Evolutionary conservation across 2,329 filamentous ascomycete species (phyloP), one percentile per base, ranked within the genome.

Genomic region (Talaromyces sp.): DNA sequence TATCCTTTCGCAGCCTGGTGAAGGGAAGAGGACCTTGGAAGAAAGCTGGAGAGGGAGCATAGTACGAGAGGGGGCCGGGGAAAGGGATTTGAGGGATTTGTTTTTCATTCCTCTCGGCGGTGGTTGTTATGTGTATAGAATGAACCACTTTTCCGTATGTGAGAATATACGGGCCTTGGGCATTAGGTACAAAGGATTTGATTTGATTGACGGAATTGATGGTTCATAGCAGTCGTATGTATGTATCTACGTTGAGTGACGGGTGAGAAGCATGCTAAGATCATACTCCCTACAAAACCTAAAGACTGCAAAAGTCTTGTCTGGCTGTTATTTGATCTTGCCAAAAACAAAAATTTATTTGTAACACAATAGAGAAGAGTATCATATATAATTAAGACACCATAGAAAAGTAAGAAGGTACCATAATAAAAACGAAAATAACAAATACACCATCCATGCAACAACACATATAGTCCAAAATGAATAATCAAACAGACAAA

Each of bases 361-460:
- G 22, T 37, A 45, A 56, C 37, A 57, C 61, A 63, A 11, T 31
- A 63, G 61, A 63, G 61, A 63, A 57, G 54, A 59, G 61, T 45
- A 63, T 45, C 35, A 45, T 43, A 45, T 41, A 39, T 59, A 45
- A 45, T 45, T 45, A 63, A 54, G 57, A 63, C 52, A 62, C 11
- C 56, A 64, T 47, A 60, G 67, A 47, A 24, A 62, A 58, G 48
- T 14, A 37, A 37, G 24, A 39, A 56, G 33, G n/a, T 22, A 24
- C 33, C 52, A 39, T 0, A 37, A 56, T 22, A 57, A 65, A 63
- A 68, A 65, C 61, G 19, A 9, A 63, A 48, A 58, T 39, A 57
- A 64, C 43, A 67, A 67, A 61, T 43, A 59, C 52, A 59, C 62
- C 52, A 63, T 27, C 62, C 62, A 64, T 59, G 62, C 56, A 33